A percentile compares a stretch with the other conserved stretches of the same genome.
phyloP scores from a whole-genome alignment of 257 asterid species.

The Nicotiana tomentosiformis region DNA sequence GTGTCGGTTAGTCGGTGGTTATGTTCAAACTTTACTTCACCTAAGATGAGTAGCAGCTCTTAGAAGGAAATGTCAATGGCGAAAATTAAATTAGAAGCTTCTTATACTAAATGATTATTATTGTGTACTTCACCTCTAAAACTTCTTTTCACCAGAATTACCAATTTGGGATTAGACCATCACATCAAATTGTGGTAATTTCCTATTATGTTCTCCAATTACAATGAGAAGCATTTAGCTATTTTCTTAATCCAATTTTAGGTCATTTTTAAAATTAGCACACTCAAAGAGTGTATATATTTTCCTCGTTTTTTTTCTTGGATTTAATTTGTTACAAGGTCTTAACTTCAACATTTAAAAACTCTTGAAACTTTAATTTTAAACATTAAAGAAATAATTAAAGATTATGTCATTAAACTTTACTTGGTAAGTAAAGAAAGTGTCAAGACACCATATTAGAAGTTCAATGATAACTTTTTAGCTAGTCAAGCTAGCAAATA shows the following conservation, averaged over 20 bases:
- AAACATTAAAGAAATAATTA: not conserved
- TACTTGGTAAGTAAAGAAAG: not conserved
- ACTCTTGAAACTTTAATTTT: not conserved
- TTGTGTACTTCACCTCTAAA: not conserved
- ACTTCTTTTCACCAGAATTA: not conserved
- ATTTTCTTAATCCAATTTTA: not conserved
- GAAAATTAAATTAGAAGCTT: not conserved
- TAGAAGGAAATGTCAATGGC: not conserved
- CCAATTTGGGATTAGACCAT: not conserved
- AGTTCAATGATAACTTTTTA: not conserved
- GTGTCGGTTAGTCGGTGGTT: too few species aligned
- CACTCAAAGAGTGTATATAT: not conserved
- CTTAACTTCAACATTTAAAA: not conserved
- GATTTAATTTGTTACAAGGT: not conserved
- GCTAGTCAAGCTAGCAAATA: not conserved
- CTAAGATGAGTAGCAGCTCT: not conserved
- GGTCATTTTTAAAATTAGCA: not conserved
- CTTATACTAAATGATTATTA: not conserved
- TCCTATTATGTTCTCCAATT: not conserved
- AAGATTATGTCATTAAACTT: not conserved
- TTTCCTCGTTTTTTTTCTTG: not conserved
- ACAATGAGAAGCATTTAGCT: not conserved
- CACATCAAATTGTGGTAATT: not conserved
- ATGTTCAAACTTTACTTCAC: too few species aligned
- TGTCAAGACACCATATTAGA: not conserved